Evolutionary conservation across 2,329 filamentous ascomycete genomes (phyloP), one percentile per base, ranked within the genome.

Genomic region (Bretziella fagacearum): DNA sequence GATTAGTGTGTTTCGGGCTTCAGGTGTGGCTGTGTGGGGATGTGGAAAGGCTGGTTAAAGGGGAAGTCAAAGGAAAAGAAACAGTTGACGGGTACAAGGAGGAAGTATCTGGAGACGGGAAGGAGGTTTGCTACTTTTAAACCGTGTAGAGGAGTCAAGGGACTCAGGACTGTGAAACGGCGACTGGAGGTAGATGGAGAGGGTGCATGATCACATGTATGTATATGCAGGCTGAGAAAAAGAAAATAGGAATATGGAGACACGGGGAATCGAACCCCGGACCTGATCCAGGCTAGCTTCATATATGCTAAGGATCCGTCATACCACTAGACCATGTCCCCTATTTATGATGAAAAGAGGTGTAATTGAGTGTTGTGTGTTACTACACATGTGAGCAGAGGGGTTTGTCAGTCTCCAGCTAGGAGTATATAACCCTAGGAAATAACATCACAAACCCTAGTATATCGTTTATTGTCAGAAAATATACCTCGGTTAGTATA

Each of bases 251-350:
- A 42, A 42, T 26, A 42, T 49, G 48, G 48, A 47, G 48, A 50
- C 48, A 47, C 48, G 44, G 44, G 48, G 48, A 50, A 50, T 50
- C 39, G 48, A 50, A 50, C 48, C 48, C 48, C 44, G 48, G 48
- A 50, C 48, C 48, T 47, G 48, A 50, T 50, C 48, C 48, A 50
- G 42, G n/a, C 20, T 10, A 45, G 30, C 30, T 47, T 13, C 8
- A 13, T 23, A 29, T 3, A 48, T 48, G 46, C 39, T 44, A 48
- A 48, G 46, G 46, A 44, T 48, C 46, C 37, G 46, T 48, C 46
- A 47, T 47, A 47, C 37, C 46, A 36, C 46, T 47, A 47, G 46
- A 47, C 39, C 29, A 43, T 43, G 46, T 48, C 46, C 46, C 40
- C 40, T 11, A 7, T 20, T 23, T 39, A 10, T 30, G 7, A 26